Evolutionary conservation across 2,329 filamentous ascomycete species (phyloP), one percentile per base, ranked within the genome.

Genomic region (Aspergillus sclerotialis): DNA sequence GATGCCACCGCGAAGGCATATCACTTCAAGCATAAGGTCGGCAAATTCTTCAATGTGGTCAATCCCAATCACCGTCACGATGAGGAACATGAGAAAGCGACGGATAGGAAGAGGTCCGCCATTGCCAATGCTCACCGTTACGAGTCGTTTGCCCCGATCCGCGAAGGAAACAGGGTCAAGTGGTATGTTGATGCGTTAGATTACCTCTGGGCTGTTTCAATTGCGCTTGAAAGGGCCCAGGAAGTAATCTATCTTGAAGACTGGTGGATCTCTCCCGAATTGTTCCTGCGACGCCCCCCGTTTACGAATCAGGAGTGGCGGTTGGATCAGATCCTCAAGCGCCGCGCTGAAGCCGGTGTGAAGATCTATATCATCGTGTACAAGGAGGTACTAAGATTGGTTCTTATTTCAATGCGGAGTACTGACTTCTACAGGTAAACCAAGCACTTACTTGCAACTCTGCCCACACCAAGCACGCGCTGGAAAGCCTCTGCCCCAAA

Each of bases 121-220:
- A 82, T 92, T 32, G 72, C 74, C 45, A 76, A 90, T 38, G 72
- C 76, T 10, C 80, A 96, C 56, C 80, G 90, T 27, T 96, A 88
- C 67, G 60, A 83, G n/a, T 94, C 86, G 4, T 98, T 84, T 63
- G 93, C 93, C 24, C 90, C 90, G 0, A 82, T 90, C 56, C 79
- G 82, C 28, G 80, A 90, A 8, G 83, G 81, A 17, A 95, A 96
- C 60, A 72, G 84, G 38, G 72, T 92, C 56, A 96, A 96, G 67
- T 98, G 90, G 89, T 96, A 95, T 63, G 86, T 96, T 8, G 92
- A 96, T 56, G 92, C 88, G 3, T 74, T 88, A 41, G 84, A 96
- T 64, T 98, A 98, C 62, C 93, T 92, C 60, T 94, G 88, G 81
- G 82, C 92, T 12, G 88, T 98, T 8, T 93, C 88, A 0, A 78